These are phyloP conservation scores for Cyberlindnera americana DNA, from an alignment of 805 yeast genomes.

Conservation along the genomic window DNA sequence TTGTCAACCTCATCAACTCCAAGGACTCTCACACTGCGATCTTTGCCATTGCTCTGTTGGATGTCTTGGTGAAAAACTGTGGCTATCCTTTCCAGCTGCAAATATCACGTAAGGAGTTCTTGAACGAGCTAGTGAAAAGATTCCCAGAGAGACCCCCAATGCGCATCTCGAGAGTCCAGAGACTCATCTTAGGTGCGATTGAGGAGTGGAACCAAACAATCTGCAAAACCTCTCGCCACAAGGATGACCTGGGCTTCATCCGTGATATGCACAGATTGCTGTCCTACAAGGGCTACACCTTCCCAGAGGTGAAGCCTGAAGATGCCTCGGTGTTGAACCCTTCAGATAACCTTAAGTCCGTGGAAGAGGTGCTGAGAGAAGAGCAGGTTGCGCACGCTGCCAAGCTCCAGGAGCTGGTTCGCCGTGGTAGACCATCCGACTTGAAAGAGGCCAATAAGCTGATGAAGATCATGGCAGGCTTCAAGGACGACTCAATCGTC, in stretches of 20 bases:
- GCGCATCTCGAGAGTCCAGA: conserved; percentile 77
- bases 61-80: conserved; percentile 92
- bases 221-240: conserved; percentile 83
- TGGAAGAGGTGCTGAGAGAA: conserved; percentile 87
- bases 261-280: conserved; percentile 94
- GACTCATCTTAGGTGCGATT: conserved; percentile 80
- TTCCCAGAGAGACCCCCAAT: conserved; percentile 95
- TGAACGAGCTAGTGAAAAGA: conserved; percentile 86
- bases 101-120: conserved; percentile 89
- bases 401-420: conserved; percentile 88
- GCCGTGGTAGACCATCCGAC: conserved; percentile 95
- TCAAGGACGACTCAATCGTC: conserved; percentile 69
- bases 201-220: conserved; percentile 98
- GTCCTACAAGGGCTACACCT: conserved; percentile 84
- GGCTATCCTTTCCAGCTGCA: conserved; percentile 97
- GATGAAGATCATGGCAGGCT: conserved; percentile 98
- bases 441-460: conserved; percentile 92
- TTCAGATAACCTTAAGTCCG: conserved; percentile 77
- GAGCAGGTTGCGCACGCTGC: conserved; percentile 93
- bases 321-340: conserved; percentile 94
- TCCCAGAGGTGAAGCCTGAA: conserved; percentile 87
- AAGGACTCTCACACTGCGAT: conserved; percentile 80
- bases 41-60: conserved; percentile 78
- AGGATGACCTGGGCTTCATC: conserved; percentile 87
- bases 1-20: conserved; percentile 78